phyloP scores from a whole-genome alignment of 1,139 yeast species.

The Meyerozyma elateridarum region DNA sequence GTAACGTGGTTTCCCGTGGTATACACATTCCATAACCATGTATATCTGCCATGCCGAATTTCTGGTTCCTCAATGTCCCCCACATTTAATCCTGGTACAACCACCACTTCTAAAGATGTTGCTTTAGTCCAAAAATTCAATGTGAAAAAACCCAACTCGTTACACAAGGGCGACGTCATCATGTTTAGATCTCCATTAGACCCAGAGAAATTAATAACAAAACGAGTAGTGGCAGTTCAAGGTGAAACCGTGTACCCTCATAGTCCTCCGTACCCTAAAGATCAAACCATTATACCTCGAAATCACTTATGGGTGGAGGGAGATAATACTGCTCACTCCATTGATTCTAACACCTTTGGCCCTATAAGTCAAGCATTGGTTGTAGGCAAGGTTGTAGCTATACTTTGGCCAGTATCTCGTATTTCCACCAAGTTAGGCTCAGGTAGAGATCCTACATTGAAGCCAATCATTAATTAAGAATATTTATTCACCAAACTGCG shows the following conservation, averaged over 20 bases:
- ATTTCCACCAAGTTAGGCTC: not conserved
- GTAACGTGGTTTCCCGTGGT: slow-evolving; percentile 76
- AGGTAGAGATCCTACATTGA: not conserved
- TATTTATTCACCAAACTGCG: no score
- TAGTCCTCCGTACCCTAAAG: slow-evolving; percentile 58
- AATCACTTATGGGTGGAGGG: slow-evolving; percentile 95
- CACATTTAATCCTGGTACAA: slow-evolving; percentile 65
- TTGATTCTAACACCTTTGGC: slow-evolving; percentile 82
- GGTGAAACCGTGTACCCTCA: slow-evolving; percentile 65
- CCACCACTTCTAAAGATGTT: slow-evolving; percentile 54
- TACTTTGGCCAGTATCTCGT: slow-evolving; percentile 67
- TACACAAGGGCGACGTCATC: slow-evolving; percentile 66
- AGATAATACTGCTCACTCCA: slow-evolving; percentile 75
- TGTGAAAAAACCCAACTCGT: slow-evolving; percentile 40
- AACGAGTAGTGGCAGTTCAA: slow-evolving; percentile 69
- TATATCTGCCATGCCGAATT: slow-evolving; percentile 70
- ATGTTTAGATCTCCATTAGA: slow-evolving; percentile 74
- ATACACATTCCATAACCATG: slow-evolving; percentile 64
- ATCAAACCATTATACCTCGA: slow-evolving; percentile 58
- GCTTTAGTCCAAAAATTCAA: slow-evolving; percentile 68
- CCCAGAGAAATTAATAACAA: slow-evolving; percentile 69
- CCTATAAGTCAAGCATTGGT: slow-evolving; percentile 78
- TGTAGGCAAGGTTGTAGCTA: slow-evolving; percentile 61
- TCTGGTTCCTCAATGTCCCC: slow-evolving; percentile 89
- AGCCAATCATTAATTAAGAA: no score